A percentile compares a stretch with the other conserved stretches of the same genome.
These are phyloP conservation scores for Gentiana macrophylla DNA, from an alignment of 257 asterid species.

Conservation along the genomic window DNA sequence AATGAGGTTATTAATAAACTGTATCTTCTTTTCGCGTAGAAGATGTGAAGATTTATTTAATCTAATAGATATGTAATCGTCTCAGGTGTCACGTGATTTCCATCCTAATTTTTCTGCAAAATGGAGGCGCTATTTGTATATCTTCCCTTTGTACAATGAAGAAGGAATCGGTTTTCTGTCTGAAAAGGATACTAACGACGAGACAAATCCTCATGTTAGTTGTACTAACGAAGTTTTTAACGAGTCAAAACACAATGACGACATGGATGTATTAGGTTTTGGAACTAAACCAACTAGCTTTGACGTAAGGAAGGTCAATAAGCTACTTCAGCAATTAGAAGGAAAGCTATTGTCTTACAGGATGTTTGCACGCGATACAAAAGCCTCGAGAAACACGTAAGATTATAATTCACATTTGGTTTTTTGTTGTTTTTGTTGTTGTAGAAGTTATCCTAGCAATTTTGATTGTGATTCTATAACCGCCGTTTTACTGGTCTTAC, in stretches of 20 bases:
- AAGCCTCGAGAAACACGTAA: slow-evolving; percentile 86
- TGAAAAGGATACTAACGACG: slow-evolving; percentile 18
- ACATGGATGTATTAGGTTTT: slow-evolving; percentile 22
- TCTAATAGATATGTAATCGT: slow-evolving; percentile 8
- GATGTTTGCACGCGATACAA: slow-evolving; percentile 96
- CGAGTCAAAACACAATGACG: slow-evolving; percentile 17
- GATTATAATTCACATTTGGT: slow-evolving; percentile 9
- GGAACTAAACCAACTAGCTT: slow-evolving; percentile 49
- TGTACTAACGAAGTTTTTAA: slow-evolving; percentile 17
- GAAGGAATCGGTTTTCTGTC: slow-evolving; percentile 19
- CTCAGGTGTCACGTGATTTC: slow-evolving; percentile 78
- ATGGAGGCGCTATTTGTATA: slow-evolving; percentile 90
- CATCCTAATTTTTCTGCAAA: slow-evolving; percentile 98
- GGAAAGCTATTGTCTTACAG: slow-evolving; percentile 78
- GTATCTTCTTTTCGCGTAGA: neutral
- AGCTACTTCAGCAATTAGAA: slow-evolving; percentile 61
- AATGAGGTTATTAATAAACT: slow-evolving; percentile 46
- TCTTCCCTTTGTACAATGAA: slow-evolving; percentile 55
- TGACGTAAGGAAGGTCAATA: slow-evolving; percentile 60
- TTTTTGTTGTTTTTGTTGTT: neutral
- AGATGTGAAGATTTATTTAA: neutral
- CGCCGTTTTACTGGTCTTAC: slow-evolving; percentile 21
- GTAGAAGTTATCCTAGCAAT: too few species aligned
- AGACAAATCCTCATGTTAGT: slow-evolving; percentile 17
- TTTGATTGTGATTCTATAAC: neutral